Conservation (phyloP, 257 asterid genomes). For the Verbascum thapsus region DNA sequence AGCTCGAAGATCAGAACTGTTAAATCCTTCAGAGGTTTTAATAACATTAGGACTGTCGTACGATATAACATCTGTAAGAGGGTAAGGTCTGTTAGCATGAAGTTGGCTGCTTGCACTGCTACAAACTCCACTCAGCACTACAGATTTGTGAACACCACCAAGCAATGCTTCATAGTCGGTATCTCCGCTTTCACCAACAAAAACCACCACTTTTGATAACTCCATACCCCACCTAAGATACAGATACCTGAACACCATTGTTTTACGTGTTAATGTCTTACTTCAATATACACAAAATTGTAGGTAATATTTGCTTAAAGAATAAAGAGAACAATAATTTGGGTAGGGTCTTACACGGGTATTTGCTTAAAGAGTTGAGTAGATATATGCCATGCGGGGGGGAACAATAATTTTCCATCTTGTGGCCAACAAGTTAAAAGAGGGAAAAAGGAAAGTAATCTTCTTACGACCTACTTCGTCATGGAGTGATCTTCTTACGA, state of each 20-base stretch:
- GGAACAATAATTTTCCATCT: not conserved
- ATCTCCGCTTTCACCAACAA: constrained; percentile 97
- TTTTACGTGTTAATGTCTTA: constrained; percentile 5
- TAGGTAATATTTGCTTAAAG: too few species aligned
- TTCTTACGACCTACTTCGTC: not conserved
- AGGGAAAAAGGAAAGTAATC: not conserved
- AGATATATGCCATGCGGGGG: not conserved
- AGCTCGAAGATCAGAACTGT: constrained; percentile 53
- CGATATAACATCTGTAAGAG: constrained; percentile 72
- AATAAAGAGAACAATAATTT: too few species aligned
- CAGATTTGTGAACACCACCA: constrained; percentile 90
- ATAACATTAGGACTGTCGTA: constrained; percentile 67
- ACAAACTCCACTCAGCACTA: constrained; percentile 75
- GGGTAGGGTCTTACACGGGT: too few species aligned
- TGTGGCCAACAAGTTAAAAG: constrained; percentile 3
- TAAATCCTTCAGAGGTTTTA: constrained; percentile 51
- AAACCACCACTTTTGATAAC: constrained; percentile 79
- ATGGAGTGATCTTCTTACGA: too few species aligned
- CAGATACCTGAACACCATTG: constrained; percentile 57
- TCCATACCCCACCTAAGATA: constrained; percentile 98
- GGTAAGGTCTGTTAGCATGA: constrained; percentile 71
- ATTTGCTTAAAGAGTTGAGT: not conserved
- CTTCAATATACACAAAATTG: too few species aligned
- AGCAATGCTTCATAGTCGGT: constrained; percentile 93
- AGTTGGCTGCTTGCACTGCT: constrained; percentile 58